Percentiles rank a stretch among this genome's conserved stretches.
Evolutionary conservation across 2,329 filamentous ascomycete species (phyloP).

Genomic region (Chaetoscypha palmicola): DNA sequence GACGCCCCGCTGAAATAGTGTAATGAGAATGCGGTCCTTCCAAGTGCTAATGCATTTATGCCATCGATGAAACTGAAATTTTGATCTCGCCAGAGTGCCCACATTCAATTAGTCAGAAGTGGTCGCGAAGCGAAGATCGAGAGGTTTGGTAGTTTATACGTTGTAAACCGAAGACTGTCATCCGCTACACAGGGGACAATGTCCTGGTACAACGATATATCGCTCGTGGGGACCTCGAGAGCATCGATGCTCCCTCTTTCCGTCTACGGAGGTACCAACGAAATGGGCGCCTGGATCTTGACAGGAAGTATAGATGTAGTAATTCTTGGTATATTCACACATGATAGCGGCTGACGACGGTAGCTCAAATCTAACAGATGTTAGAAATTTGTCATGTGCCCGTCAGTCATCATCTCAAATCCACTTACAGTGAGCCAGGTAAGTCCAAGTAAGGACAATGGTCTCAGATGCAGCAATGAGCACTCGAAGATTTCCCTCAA

Average conservation of each 20-base stretch:
- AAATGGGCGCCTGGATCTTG: slow-evolving; percentile 63
- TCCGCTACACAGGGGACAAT: slow-evolving; percentile 45
- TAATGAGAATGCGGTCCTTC: too few relatives aligned
- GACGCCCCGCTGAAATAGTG: slow-evolving; percentile 21
- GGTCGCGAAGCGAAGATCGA: background rate
- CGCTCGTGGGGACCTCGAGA: slow-evolving; percentile 62
- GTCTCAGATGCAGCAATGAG: too few relatives aligned
- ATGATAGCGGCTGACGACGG: slow-evolving; percentile 30
- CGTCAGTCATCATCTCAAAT: too few relatives aligned
- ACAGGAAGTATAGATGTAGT: slow-evolving; percentile 69
- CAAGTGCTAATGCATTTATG: too few relatives aligned
- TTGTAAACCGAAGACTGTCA: too few relatives aligned
- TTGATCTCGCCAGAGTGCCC: too few relatives aligned
- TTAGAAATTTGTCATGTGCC: too few relatives aligned
- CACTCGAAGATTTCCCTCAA: too few relatives aligned
- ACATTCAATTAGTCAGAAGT: too few relatives aligned
- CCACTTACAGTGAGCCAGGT: too few relatives aligned
- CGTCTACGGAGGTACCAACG: slow-evolving; percentile 62
- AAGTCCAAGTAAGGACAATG: too few relatives aligned
- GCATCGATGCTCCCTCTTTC: slow-evolving; percentile 52
- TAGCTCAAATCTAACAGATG: background rate
- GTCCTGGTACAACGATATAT: slow-evolving; percentile 63
- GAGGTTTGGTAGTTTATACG: background rate
- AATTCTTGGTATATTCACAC: slow-evolving; percentile 65
- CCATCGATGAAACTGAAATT: too few relatives aligned